phyloP scores from a whole-genome alignment of 1,139 yeast genomes.

The Williopsis jadinii region DNA sequence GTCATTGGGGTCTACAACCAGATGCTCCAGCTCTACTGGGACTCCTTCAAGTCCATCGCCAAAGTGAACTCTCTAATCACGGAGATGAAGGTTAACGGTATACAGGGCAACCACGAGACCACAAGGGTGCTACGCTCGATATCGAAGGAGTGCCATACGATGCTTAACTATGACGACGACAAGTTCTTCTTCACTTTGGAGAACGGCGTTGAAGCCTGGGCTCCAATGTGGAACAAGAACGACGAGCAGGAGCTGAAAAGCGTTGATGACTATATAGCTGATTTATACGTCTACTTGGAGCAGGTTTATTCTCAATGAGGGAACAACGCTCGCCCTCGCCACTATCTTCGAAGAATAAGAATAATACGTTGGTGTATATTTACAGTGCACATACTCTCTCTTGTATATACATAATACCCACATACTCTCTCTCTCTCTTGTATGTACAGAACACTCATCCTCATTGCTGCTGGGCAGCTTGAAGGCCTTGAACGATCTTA shows the following conservation, averaged over 20 bases:
- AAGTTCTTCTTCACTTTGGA: slow-evolving; percentile 2
- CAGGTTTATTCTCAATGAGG: background rate
- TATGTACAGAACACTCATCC: no score
- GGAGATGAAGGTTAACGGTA: slow-evolving; percentile 37
- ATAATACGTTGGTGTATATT: no score
- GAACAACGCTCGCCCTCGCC: no score
- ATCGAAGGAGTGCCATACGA: slow-evolving; percentile 8
- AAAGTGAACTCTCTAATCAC: slow-evolving; percentile 28
- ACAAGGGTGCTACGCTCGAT: slow-evolving; percentile 23
- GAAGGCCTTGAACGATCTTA: slow-evolving; percentile 59
- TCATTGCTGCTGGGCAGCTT: slow-evolving; percentile 19
- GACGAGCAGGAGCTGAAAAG: slow-evolving; percentile 26
- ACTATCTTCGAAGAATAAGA: no score
- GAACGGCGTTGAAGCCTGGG: slow-evolving; percentile 9
- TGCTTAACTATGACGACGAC: slow-evolving; percentile 13
- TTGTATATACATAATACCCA: no score
- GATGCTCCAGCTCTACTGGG: slow-evolving; percentile 32
- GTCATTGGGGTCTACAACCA: slow-evolving; percentile 34
- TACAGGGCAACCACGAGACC: slow-evolving; percentile 32
- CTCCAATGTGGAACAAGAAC: slow-evolving; percentile 27
- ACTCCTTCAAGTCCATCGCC: slow-evolving; percentile 30
- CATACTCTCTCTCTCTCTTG: no score
- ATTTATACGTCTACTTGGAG: slow-evolving; percentile 1
- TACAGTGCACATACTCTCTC: no score
- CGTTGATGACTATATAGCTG: slow-evolving; percentile 21